Evolutionary conservation across 2,329 filamentous ascomycete genomes (phyloP), one percentile per base, ranked within the genome.

Genomic region (Macrophomina phaseolina): DNA sequence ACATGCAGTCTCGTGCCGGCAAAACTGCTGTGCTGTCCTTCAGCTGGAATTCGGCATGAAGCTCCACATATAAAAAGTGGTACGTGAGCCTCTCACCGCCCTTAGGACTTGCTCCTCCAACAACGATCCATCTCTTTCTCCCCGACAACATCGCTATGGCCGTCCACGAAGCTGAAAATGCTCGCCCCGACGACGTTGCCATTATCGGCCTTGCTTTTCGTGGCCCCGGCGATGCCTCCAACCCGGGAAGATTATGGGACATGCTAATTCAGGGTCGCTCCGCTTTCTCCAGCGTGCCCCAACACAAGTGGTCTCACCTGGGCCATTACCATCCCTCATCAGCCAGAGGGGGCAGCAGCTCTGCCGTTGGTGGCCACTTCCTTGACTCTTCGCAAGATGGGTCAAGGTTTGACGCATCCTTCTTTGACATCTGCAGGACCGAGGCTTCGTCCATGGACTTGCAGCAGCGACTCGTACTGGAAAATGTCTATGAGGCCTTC

Each of bases 401-500:
- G 11, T 5, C 38, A 9, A n/a, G 14, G 1, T 72, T 72, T 34
- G 70, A 72, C 52, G 53, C 70, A 12, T 18, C 52, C n/a, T 72
- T 72, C 64, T 72, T 72, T 66, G 70, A 68, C 49, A 69, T 71
- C 34, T 16, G 38, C 23, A 49, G 52, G 12, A 63, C 67, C 8
- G 74, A 76, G 40, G 71, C 73, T 3, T 64, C 68, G 2, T 66
- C 65, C 28, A 73, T 75, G 68, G 73, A 76, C 53, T 72, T 73
- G 3, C 70, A 73, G 11, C 70, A 74, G 16, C 72, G 75, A 14
- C 67, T 73, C 11, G 64, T 73, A 3, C 65, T 77, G 5, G 75
- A 76, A 62, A 72, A 71, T 16, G 71, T 73, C 0, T 78, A 77
- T 34, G 75, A 81, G 68, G 77, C 79, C 0, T 68, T 87, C 1